Base-by-base conservation (phyloP, 345 rosid genomes). In the Gossypium thurberi region DNA sequence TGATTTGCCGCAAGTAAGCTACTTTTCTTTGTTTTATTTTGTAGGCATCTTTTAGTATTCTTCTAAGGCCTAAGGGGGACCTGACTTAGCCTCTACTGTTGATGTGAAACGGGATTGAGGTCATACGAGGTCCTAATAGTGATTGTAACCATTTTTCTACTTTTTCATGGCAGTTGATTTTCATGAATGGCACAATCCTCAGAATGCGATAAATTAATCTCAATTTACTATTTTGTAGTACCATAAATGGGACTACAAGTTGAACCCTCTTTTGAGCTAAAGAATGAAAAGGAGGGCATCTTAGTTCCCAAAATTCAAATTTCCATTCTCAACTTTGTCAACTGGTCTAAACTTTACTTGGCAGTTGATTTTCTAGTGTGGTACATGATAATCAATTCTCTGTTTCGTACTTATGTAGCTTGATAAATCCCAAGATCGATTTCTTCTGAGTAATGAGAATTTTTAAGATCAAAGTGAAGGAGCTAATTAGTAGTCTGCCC, bases 1-100 rank as follows among this genome's bases (percentile, higher is more conserved):
- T 81, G 86, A 90, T 92, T 74, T 92, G 98, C 88, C 88, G 98
- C 84, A 90, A 90, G 98, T 92, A 81, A 82, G 98, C 70, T 18
- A 42, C 37, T 48, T 47, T 8, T 8, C 13, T 61, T 15, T 0
- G 10, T 4, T 69, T 64, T 3, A 0, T 23, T 69, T 69, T 53
- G 5, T 13, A 18, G 42, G 5, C 2, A 44, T 71, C n/a, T 67
- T 18, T 18, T 3, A 3, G 11, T 17, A 28, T 74, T 20, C 55
- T 37, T 21, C 56, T 5, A 51, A 17, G 40, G 40, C 40, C 6
- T 11, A 14, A 11, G 2, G 59, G 86, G 86, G 80, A 82, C 71
- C 57, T 52, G 15, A 88, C 84, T 83, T 82, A 82, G 78, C 90
- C 77, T 88, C 83, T 83, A 64, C 78, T 74, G 82, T 67, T 47